Conservation (phyloP, 176 grass and related monocot genomes). For the Phragmites australis region DNA sequence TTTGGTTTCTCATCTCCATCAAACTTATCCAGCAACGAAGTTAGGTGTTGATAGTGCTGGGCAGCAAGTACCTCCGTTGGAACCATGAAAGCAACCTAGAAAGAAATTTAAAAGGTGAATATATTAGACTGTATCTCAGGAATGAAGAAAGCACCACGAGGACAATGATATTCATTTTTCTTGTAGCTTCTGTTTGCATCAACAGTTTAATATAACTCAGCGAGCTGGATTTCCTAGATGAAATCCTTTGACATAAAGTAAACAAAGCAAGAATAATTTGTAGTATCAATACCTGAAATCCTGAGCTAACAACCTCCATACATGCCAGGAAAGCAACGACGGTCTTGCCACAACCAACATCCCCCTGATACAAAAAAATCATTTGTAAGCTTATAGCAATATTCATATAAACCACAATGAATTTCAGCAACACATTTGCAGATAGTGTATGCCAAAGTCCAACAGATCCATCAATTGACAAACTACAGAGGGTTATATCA, state of each 20-base stretch:
- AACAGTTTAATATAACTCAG: conserved; percentile 28
- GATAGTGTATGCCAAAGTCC: not conserved
- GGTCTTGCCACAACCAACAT: conserved; percentile 98
- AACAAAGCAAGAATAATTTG: conserved; percentile 23
- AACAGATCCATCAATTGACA: conserved; percentile 12
- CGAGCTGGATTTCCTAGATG: conserved; percentile 14
- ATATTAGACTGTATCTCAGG: conserved; percentile 24
- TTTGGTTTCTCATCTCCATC: conserved; percentile 68
- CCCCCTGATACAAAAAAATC: conserved; percentile 62
- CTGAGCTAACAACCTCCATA: conserved; percentile 92
- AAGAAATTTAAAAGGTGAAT: conserved; percentile 39
- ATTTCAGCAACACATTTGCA: conserved; percentile 18
- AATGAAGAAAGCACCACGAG: conserved; percentile 22
- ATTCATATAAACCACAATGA: conserved; percentile 31
- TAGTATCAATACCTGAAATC: conserved; percentile 77
- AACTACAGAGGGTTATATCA: not conserved
- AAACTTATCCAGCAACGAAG: conserved; percentile 79
- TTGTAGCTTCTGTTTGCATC: conserved; percentile 19
- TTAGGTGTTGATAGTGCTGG: conserved; percentile 81
- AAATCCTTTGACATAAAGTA: conserved; percentile 31
- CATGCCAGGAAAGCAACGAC: conserved; percentile 92
- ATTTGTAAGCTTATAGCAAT: conserved; percentile 18
- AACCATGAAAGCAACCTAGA: conserved; percentile 95
- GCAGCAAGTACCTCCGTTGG: conserved; percentile 87
- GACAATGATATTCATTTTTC: conserved; percentile 12